Percentiles rank a stretch among this genome's conserved stretches.
Conservation (phyloP, 306 rosid genomes). For the Chamaecrista fasciculata region DNA sequence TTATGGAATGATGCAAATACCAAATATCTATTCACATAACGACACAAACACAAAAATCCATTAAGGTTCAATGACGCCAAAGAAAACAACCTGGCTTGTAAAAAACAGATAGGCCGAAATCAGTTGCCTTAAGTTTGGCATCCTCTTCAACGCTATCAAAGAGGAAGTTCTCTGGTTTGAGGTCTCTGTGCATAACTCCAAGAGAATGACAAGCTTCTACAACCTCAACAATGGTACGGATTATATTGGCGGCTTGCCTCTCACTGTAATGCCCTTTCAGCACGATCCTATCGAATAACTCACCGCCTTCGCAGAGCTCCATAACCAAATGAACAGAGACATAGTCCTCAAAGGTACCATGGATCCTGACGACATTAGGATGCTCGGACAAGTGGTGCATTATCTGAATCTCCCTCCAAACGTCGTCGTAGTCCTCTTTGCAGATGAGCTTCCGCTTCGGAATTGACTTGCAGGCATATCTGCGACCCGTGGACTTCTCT, state of each 20-base stretch:
- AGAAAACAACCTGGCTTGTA: constrained; percentile 47
- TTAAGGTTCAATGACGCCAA: background rate
- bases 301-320: constrained; percentile 62
- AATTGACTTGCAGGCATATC: constrained; percentile 59
- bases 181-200: constrained; percentile 59
- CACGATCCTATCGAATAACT: constrained; percentile 53
- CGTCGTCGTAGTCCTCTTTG: constrained; percentile 55
- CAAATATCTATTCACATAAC: background rate
- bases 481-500: constrained; percentile 39
- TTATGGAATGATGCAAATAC: background rate
- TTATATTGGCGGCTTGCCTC: constrained; percentile 46
- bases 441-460: constrained; percentile 42
- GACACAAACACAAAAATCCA: background rate
- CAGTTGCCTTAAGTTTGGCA: constrained; percentile 54
- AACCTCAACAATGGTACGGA: constrained; percentile 50
- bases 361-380: constrained; percentile 48
- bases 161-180: constrained; percentile 58
- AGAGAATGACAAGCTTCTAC: constrained; percentile 56
- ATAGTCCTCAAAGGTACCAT: constrained; percentile 47
- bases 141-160: constrained; percentile 50
- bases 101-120: constrained; percentile 54
- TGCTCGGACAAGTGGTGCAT: constrained; percentile 57
- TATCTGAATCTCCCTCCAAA: constrained; percentile 64
- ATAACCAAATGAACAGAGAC: constrained; percentile 47
- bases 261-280: constrained; percentile 53